Conservation (phyloP, 163 green algal species). For the Volvox carteri region DNA sequence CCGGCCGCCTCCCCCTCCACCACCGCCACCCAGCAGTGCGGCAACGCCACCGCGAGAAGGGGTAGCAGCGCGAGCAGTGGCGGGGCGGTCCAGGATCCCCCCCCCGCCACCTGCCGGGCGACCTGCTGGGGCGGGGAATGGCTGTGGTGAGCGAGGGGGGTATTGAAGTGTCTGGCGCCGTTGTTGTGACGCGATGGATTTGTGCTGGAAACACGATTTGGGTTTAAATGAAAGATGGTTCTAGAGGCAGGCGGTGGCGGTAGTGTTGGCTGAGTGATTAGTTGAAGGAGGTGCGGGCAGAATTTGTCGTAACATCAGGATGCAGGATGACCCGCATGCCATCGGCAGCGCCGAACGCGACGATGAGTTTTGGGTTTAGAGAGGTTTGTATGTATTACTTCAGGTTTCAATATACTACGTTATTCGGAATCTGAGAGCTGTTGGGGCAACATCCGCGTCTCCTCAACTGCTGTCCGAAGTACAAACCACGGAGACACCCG, state of each 20-base stretch:
- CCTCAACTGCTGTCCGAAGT: background rate
- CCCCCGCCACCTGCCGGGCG: background rate
- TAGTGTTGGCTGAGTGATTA: background rate
- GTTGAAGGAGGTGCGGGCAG: background rate
- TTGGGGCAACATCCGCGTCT: background rate
- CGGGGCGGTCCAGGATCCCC: slow-evolving; percentile 41
- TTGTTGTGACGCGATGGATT: background rate
- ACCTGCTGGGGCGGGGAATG: background rate
- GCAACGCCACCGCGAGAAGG: slow-evolving; percentile 12
- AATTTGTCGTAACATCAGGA: background rate
- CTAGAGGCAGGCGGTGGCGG: background rate
- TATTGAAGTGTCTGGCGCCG: too few relatives aligned
- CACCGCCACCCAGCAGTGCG: slow-evolving; percentile 26
- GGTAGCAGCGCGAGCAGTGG: background rate
- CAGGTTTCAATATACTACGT: background rate
- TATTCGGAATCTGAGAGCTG: background rate
- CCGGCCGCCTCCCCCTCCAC: background rate
- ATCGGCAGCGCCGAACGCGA: too few relatives aligned
- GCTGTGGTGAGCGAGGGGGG: background rate
- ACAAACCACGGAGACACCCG: background rate
- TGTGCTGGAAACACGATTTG: background rate
- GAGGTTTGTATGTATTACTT: background rate
- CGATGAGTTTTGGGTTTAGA: background rate
- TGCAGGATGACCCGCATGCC: too few relatives aligned
- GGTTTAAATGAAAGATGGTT: background rate